Evolutionary conservation across 2,329 filamentous ascomycete genomes (phyloP).

Genomic region (Cladorrhinum sp.): DNA sequence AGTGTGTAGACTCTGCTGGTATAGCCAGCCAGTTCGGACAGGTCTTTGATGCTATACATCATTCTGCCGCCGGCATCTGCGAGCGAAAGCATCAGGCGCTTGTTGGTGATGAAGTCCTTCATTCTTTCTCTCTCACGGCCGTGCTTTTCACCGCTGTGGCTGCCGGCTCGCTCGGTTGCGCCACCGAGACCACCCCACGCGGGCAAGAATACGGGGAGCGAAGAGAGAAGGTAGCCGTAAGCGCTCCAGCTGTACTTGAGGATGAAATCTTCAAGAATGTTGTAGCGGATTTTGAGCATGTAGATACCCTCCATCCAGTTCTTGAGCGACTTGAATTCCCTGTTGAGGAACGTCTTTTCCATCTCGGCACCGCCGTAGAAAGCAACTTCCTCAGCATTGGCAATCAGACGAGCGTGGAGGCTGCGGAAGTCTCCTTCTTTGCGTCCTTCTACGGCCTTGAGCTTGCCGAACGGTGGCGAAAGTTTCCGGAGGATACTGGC

Average conservation of each 20-base stretch:
- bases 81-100: conserved; percentile 93
- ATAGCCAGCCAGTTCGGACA: conserved; percentile 92
- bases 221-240: conserved; percentile 91
- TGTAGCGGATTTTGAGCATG: conserved; percentile 95
- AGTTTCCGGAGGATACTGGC: conserved; percentile 83
- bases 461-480: conserved; percentile 92
- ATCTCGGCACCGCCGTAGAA: conserved; percentile 96
- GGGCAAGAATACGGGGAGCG: conserved; percentile 88
- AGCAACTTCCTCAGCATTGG: conserved; percentile 95
- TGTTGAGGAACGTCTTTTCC: conserved; percentile 88
- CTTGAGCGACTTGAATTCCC: conserved; percentile 88
- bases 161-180: conserved; percentile 59
- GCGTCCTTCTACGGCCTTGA: conserved; percentile 92
- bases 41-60: conserved; percentile 99
- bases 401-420: conserved; percentile 85
- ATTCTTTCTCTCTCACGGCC: conserved; percentile 79
- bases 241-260: conserved; percentile 99
- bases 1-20: conserved; percentile 94
- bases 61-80: conserved; percentile 94
- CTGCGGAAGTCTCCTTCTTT: conserved; percentile 94
- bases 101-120: conserved; percentile 99
- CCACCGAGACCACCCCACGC: conserved; percentile 87
- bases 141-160: conserved; percentile 42
- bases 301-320: conserved; percentile 99
- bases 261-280: conserved; percentile 97